Percentiles rank a stretch among this genome's conserved stretches.
These are phyloP conservation scores for Erythrobasidium yunnanense DNA, from an alignment of 768 basidiomycete species.

Conservation along the genomic window DNA sequence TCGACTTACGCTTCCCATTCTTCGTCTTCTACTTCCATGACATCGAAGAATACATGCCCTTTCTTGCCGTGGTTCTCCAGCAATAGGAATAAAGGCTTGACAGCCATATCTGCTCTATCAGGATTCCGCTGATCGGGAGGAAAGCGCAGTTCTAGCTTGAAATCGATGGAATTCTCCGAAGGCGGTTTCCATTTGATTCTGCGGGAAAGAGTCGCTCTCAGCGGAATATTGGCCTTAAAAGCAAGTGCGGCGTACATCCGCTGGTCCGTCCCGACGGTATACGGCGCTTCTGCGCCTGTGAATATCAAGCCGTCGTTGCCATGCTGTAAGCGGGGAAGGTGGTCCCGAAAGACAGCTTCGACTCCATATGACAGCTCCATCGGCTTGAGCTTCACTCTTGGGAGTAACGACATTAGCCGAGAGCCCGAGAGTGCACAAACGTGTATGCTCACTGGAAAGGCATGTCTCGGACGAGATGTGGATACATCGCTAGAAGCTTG, in stretches of 20 bases:
- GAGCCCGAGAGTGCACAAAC: not conserved
- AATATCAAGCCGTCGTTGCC: slow-evolving; percentile 94
- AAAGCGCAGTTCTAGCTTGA: slow-evolving; percentile 89
- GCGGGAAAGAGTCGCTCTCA: not conserved
- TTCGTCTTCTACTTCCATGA: slow-evolving; percentile 69
- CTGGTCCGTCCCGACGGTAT: slow-evolving; percentile 68
- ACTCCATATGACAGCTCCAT: slow-evolving; percentile 79
- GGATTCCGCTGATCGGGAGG: slow-evolving; percentile 54
- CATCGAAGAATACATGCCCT: slow-evolving; percentile 59
- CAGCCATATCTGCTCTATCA: slow-evolving; percentile 60
- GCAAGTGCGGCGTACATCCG: slow-evolving; percentile 57
- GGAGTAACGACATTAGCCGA: not conserved
- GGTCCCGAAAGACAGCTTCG: slow-evolving; percentile 68
- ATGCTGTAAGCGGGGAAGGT: slow-evolving; percentile 76
- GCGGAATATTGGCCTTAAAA: not conserved
- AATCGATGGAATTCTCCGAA: slow-evolving; percentile 93
- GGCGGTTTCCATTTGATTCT: slow-evolving; percentile 99
- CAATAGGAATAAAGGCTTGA: slow-evolving; percentile 76
- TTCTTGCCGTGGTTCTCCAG: slow-evolving; percentile 63
- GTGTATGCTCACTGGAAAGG: slow-evolving; percentile 71
- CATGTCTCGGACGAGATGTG: slow-evolving; percentile 52
- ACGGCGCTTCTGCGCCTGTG: slow-evolving; percentile 74
- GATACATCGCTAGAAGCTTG: slow-evolving; percentile 58
- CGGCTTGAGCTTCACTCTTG: slow-evolving; percentile 73
- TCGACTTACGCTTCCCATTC: slow-evolving; percentile 80